Conservation (phyloP, 345 rosid species). For the Aegle marmelos region DNA sequence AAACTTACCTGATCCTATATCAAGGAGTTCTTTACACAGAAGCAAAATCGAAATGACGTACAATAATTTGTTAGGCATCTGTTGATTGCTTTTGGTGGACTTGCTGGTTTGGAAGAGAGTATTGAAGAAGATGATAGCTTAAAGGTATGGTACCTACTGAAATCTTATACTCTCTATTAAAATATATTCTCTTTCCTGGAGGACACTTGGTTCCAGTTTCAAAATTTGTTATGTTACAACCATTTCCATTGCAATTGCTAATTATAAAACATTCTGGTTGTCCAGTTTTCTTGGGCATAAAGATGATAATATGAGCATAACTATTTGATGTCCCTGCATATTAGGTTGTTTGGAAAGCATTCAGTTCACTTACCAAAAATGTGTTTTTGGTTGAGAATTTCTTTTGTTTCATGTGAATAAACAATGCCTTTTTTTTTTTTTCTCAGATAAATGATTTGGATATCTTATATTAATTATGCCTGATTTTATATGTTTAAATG, state of each 20-base stretch:
- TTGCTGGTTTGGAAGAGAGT: slow-evolving; percentile 87
- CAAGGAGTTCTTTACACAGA: background rate
- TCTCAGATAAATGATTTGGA: background rate
- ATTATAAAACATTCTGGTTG: background rate
- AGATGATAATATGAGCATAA: background rate
- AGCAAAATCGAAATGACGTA: background rate
- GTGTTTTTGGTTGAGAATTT: background rate
- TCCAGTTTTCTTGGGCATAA: background rate
- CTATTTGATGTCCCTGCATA: background rate
- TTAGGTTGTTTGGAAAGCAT: background rate
- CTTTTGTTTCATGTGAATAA: background rate
- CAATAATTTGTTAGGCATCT: slow-evolving; percentile 53
- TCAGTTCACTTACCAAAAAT: background rate
- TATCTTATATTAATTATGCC: background rate
- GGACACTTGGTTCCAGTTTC: background rate
- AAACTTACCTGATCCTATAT: background rate
- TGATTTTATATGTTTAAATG: background rate
- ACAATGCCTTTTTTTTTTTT: background rate
- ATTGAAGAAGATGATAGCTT: slow-evolving; percentile 63
- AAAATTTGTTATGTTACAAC: background rate
- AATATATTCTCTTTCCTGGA: background rate
- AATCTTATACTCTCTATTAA: background rate
- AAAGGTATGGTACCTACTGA: slow-evolving; percentile 43
- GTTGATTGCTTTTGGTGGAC: slow-evolving; percentile 93
- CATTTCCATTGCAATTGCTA: background rate